Conservation (phyloP, 2,329 filamentous ascomycete genomes). For the Emydomyces testavorans region DNA sequence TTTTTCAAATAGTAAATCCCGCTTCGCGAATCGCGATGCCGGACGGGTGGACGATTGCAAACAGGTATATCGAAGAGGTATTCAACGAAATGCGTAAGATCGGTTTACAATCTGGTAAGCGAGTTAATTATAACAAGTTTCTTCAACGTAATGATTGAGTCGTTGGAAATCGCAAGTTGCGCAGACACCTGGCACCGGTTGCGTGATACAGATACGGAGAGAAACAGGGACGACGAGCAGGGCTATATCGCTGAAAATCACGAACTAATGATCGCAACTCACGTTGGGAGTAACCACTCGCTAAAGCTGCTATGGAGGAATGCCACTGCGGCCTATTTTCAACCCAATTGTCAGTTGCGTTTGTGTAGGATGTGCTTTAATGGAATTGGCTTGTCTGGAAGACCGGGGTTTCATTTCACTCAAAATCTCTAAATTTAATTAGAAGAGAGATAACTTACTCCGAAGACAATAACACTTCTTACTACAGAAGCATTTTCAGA, state of each 20-base stretch:
- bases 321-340: conserved; percentile 49
- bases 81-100: neutral
- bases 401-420: neutral
- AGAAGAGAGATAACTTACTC: conserved; percentile 41
- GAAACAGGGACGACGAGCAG: neutral
- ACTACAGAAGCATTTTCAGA: conserved; percentile 59
- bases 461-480: conserved; percentile 55
- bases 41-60: neutral
- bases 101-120: neutral
- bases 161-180: no score
- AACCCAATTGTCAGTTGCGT: neutral
- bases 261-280: conserved; percentile 22
- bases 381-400: neutral
- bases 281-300: conserved; percentile 55
- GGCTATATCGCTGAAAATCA: neutral
- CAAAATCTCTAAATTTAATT: conserved; percentile 5
- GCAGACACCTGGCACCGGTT: neutral
- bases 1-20: no score
- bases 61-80: neutral
- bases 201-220: neutral
- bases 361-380: conserved; percentile 3
- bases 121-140: neutral
- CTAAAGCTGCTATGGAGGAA: conserved; percentile 58
- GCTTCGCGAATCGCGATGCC: neutral
- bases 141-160: no score